phyloP scores from a whole-genome alignment of 805 yeast genomes.

The Metschnikowia arizonensis region DNA sequence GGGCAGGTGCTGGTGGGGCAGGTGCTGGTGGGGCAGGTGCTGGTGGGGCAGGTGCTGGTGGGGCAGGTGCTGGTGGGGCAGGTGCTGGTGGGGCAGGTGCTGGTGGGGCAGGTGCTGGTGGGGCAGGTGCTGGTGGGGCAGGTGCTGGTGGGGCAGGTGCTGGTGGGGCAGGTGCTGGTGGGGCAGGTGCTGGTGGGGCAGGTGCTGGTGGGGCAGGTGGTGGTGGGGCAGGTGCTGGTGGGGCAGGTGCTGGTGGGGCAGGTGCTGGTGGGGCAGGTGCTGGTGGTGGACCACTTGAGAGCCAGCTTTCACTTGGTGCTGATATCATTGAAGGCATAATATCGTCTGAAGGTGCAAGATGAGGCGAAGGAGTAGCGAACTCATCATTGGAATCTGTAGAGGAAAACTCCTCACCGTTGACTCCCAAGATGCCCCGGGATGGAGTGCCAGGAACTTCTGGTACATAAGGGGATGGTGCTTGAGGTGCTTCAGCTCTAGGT shows the following conservation, averaged over 20 bases:
- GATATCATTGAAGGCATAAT: no score
- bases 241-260: constrained; percentile 3
- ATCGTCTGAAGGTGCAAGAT: constrained; percentile 7
- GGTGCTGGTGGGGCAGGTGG: constrained; percentile 4
- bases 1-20: constrained; percentile 9
- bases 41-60: not conserved
- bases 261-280: no score
- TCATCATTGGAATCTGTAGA: constrained; percentile 15
- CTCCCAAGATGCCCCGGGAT: not conserved
- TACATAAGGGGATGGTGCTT: not conserved
- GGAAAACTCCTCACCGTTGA: constrained; percentile 3
- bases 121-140: constrained; percentile 12
- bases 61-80: not conserved
- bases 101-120: constrained; percentile 6
- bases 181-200: not conserved
- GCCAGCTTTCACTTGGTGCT: no score
- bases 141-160: constrained; percentile 13
- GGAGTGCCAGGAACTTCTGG: not conserved
- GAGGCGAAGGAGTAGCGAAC: constrained; percentile 18
- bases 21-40: not conserved
- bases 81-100: not conserved
- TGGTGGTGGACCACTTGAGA: no score
- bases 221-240: constrained; percentile 4
- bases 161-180: constrained; percentile 1
- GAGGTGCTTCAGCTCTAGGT: not conserved